Evolutionary conservation across 2,329 filamentous ascomycete genomes (phyloP).

Genomic region (Colletotrichum abscissum): DNA sequence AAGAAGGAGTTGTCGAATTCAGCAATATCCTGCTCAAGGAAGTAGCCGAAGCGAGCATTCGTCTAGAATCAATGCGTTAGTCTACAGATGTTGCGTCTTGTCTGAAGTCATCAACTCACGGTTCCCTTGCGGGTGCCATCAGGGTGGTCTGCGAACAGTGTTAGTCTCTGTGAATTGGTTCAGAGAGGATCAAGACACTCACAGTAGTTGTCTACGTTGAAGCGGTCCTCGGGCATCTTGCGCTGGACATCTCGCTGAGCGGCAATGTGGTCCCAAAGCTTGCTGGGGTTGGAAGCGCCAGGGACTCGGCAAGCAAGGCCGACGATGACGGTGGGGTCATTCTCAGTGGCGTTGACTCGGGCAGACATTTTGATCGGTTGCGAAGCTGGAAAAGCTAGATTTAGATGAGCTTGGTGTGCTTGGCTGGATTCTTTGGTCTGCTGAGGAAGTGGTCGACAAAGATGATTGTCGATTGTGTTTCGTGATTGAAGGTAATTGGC

Average conservation of each 20-base stretch:
- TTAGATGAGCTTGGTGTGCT: background rate
- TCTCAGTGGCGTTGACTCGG: slow-evolving; percentile 11
- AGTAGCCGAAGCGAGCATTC: slow-evolving; percentile 35
- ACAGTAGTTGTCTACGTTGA: slow-evolving; percentile 42
- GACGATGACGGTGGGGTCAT: slow-evolving; percentile 47
- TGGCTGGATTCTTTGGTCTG: background rate
- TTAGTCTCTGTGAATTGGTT: background rate
- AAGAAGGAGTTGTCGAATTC: slow-evolving; percentile 39
- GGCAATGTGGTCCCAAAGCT: slow-evolving; percentile 45
- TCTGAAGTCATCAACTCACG: background rate
- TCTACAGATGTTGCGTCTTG: background rate
- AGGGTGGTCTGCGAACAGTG: background rate
- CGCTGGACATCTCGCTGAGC: slow-evolving; percentile 32
- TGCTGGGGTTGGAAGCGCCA: slow-evolving; percentile 40
- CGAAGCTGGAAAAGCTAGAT: background rate
- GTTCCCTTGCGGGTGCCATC: background rate
- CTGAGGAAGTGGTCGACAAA: background rate
- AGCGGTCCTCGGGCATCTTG: slow-evolving; percentile 39
- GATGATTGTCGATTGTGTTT: background rate
- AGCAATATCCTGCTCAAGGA: slow-evolving; percentile 41
- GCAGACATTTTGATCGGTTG: slow-evolving; percentile 35
- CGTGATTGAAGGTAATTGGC: background rate
- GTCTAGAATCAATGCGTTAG: background rate
- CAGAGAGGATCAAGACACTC: background rate
- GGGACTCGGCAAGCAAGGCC: slow-evolving; percentile 46